Base-by-base conservation (phyloP, 768 basidiomycete species). In the Ephemerocybe angulata region DNA sequence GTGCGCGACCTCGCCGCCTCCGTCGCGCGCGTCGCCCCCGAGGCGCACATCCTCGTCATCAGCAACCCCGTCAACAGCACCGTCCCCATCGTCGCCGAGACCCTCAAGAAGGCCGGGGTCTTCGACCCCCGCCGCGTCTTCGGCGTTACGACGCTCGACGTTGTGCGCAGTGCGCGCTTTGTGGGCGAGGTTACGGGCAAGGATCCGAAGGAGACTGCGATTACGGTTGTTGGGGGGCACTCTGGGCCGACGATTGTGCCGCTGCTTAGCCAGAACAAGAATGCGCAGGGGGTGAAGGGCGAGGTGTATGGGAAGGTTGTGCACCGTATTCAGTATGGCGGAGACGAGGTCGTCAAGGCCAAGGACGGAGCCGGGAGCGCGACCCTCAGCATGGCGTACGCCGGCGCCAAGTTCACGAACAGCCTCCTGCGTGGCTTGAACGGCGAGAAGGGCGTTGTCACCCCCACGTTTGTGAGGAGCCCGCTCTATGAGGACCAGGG, bases 61-160 rank as follows among this genome's bases (percentile, higher is more conserved):
- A 96, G 95, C 64, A 99, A 99, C 86, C 96, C 96, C 52, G 96
- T 97, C 80, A 93, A 92, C 81, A 91, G 89, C 50, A 98, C 97
- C 58, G 97, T 98, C 56, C 96, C 97, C 64, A 97, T 99, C 64
- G 94, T 97, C 62, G 93, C 94, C 42, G 82, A 86, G 62, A 89
- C 90, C 56, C 87, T 97, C 70, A 84, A 90, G 75, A 90, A 93
- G 71, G 88, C 88, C 12, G 94, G 94, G 58, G 90, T 90, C 56
- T 98, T 89, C 76, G 85, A 99, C 78, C 92, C 93, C 53, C 76
- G 77, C 56, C 88, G 82, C 62, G 71, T 98, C 65, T 98, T 97
- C 71, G 97, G 96, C 81, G 88, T 99, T 59, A 98, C 96, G 67
- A 93, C 95, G 66, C 91, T 99, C 67, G 96, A 99, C 66, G 93